Base-by-base conservation (phyloP, 1,284 basidiomycete genomes). In the Ganoderma meredithae region DNA sequence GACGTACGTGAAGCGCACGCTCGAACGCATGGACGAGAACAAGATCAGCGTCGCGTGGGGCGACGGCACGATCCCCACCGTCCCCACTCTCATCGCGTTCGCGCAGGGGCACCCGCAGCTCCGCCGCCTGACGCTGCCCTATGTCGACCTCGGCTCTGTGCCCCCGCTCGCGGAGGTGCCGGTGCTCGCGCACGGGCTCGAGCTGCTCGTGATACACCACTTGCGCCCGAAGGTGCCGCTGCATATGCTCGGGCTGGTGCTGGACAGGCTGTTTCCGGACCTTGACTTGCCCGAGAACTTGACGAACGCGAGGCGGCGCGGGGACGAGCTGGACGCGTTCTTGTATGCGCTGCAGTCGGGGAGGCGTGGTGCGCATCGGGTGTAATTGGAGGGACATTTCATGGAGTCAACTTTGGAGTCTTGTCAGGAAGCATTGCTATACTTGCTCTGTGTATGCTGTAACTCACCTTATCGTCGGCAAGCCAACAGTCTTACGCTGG, bases 131-230 rank as follows among this genome's bases (percentile, higher is more conserved):
- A 49, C 19, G 9, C 47, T 67, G 15, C 66, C 62, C 8, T 59
- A 62, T 5, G 7, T 67, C 56, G 66, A 67, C 55, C 40, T 69
- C 40, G 60, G 53, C 53, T 64, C 67, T 1, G 60, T 65, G 33
- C 67, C 67, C n/a, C 53, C 44, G n/a, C 25, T 65, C n/a, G 55
- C 41, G 15, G 58, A 40, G 22, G 64, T 69, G 44, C 64, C 61
- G 1, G 40, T 39, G 17, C 64, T 65, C 25, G 56, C 25, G 6
- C 67, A 69, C 44, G 52, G 53, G 25, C 64, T 69, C 5, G 39
- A 52, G 39, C 55, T 53, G 12, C 53, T 69, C 33, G 40, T n/a
- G 9, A 25, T 69, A 17, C 49, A 52, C 56, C 17, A 27, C 47
- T 64, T 69, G 33, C 52, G 31, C 3, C 36, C n/a, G 3, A 62